These are phyloP conservation scores for Talaromyces nanjingensis DNA, from an alignment of 495 filamentous ascomycete species.

Conservation along the genomic window DNA sequence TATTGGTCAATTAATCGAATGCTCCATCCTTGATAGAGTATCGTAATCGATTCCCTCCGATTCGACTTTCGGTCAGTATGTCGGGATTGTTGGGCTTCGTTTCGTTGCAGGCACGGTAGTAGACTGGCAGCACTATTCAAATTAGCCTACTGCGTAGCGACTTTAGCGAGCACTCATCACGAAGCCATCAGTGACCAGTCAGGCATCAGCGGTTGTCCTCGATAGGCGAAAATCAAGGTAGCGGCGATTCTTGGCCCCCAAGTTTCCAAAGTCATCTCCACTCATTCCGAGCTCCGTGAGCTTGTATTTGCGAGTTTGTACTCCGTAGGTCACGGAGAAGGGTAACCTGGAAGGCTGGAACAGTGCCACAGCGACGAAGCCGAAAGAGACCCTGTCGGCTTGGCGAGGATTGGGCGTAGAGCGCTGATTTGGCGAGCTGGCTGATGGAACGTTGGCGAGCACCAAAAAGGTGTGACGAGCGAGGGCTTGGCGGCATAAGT, in stretches of 20 bases:
- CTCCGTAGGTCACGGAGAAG: no score
- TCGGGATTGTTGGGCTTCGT: not conserved
- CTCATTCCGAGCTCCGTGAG: not conserved
- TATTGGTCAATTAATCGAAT: not conserved
- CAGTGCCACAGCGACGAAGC: not conserved
- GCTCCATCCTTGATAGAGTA: not conserved
- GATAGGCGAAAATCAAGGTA: not conserved
- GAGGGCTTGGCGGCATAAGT: slow-evolving; percentile 3
- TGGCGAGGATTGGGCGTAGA: not conserved
- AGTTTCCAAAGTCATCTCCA: not conserved
- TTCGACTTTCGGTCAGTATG: not conserved
- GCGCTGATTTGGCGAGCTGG: not conserved
- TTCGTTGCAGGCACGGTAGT: not conserved
- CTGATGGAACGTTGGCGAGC: not conserved
- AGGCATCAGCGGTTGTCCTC: not conserved
- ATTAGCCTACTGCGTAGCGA: not conserved
- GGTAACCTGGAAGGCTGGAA: not conserved
- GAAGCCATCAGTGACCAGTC: not conserved
- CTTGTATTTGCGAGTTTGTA: not conserved
- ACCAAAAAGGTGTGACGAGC: not conserved
- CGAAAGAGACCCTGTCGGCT: not conserved
- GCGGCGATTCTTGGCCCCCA: not conserved
- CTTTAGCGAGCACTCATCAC: not conserved
- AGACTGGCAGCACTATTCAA: not conserved
- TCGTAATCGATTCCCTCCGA: not conserved